These are phyloP conservation scores for Ailanthus altissimus DNA, from an alignment of 345 rosid genomes.

Conservation along the genomic window DNA sequence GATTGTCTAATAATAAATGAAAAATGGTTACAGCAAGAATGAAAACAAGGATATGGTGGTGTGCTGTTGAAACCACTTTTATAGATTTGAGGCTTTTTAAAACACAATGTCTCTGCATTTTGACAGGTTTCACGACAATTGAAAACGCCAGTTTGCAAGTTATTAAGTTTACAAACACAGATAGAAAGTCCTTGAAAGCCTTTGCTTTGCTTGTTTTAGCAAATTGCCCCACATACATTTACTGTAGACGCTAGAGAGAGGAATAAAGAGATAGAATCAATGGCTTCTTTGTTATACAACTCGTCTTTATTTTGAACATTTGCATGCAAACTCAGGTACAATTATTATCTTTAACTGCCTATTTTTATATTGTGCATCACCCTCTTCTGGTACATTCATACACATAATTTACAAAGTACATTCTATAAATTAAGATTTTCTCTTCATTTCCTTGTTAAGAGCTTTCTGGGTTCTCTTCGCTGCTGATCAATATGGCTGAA, in stretches of 20 bases:
- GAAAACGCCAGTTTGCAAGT: background rate
- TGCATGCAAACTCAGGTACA: conserved; percentile 17
- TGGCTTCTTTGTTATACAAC: background rate
- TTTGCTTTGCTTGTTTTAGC: background rate
- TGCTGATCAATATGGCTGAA: conserved; percentile 9
- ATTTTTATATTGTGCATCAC: too few relatives aligned
- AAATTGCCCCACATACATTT: background rate
- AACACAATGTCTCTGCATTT: too few relatives aligned
- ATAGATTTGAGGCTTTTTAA: too few relatives aligned
- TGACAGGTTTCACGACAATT: background rate
- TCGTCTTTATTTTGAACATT: background rate
- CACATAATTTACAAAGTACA: background rate
- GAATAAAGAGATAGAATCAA: background rate
- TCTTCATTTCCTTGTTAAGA: background rate
- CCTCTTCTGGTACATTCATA: too few relatives aligned
- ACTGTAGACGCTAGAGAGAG: background rate
- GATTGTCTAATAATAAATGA: too few relatives aligned
- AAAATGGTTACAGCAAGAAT: too few relatives aligned
- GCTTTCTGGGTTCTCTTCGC: background rate
- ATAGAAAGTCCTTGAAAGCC: background rate
- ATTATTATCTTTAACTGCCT: background rate
- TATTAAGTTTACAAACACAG: background rate
- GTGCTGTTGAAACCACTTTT: too few relatives aligned
- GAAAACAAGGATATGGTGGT: too few relatives aligned
- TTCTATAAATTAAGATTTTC: background rate